Evolutionary conservation across 2,329 filamentous ascomycete species (phyloP), one percentile per base, ranked within the genome.

Genomic region (Claviceps arundinis): DNA sequence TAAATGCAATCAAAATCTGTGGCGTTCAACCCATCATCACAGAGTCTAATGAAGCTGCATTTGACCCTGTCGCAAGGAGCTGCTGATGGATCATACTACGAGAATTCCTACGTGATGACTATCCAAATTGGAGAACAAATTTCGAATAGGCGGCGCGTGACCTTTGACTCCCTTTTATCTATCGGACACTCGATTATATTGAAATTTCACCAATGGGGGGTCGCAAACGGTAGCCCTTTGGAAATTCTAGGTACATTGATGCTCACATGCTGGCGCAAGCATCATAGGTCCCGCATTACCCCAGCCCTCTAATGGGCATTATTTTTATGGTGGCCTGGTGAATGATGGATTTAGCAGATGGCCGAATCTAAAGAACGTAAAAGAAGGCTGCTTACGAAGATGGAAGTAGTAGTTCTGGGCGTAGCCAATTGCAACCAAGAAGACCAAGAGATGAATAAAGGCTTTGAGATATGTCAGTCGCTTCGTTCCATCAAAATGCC

Each of bases 401-500:
- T 98, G 94, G 87, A 95, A 97, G 82, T 98, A 97, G 84, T 98
- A 98, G 77, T 95, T 90, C 76, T 97, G 89, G 64, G 86, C 87
- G 73, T 98, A 98, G 65, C 93, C 91, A 62, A 97, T 68, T 60
- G 81, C 72, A 59, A 95, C 74, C 57, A 98, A 74, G 67, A 81
- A 76, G 62, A 79, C 83, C 64, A 98, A 85, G 63, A 82, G 78
- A 73, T 98, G 93, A 64, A 95, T 77, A 66, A 98, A 81, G 59
- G 93, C 93, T 98, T 34, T 48, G 3, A 55, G 52, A 17, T 48
- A 37, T 67, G 51, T 54, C 52, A 19, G 56, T 61, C 38, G 58
- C 52, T 50, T 26, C 17, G 49, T 37, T 47, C 37, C 38, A 38
- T 81, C 22, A 9, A 17, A 17, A 6, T 22, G 8, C 46, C 17